Conservation (phyloP, 2,329 filamentous ascomycete species). For the Diplocarpon rosae region DNA sequence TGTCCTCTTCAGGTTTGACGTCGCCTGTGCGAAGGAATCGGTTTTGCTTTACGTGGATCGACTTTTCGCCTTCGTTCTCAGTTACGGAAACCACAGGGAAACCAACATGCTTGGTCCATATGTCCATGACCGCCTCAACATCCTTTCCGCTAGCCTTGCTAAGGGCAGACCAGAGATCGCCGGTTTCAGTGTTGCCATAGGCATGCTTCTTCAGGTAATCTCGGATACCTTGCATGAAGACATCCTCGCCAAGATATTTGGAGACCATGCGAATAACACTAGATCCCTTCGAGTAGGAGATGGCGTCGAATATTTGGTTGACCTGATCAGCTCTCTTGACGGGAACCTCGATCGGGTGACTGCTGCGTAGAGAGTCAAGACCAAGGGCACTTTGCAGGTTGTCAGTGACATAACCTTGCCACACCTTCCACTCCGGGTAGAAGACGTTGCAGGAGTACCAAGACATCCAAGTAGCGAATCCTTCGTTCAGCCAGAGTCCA, state of each 20-base stretch:
- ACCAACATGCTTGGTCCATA: conserved; percentile 95
- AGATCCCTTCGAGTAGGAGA: conserved; percentile 94
- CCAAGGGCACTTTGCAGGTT: conserved; percentile 80
- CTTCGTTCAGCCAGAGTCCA: conserved; percentile 91
- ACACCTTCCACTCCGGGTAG: conserved; percentile 97
- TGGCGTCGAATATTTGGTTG: conserved; percentile 96
- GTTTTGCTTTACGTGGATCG: conserved; percentile 86
- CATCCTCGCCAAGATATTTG: conserved; percentile 84
- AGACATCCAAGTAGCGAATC: conserved; percentile 86
- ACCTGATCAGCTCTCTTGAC: conserved; percentile 93
- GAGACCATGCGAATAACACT: conserved; percentile 96
- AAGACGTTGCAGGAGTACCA: conserved; percentile 92
- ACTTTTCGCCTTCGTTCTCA: conserved; percentile 57
- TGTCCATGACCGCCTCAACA: conserved; percentile 80
- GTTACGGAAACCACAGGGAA: conserved; percentile 85
- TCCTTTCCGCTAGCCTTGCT: conserved; percentile 85
- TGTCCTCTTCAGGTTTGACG: conserved; percentile 84
- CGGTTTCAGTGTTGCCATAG: conserved; percentile 89
- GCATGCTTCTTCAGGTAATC: conserved; percentile 91
- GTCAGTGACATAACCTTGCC: conserved; percentile 90
- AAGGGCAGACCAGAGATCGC: conserved; percentile 81
- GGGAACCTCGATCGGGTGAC: conserved; percentile 91
- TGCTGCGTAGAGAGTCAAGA: conserved; percentile 84
- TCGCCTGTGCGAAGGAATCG: conserved; percentile 88
- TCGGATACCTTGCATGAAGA: conserved; percentile 84